Percentiles rank a stretch among this genome's conserved stretches.
Evolutionary conservation across 768 basidiomycete species (phyloP).

Genomic region (Boletus rubescentipes): DNA sequence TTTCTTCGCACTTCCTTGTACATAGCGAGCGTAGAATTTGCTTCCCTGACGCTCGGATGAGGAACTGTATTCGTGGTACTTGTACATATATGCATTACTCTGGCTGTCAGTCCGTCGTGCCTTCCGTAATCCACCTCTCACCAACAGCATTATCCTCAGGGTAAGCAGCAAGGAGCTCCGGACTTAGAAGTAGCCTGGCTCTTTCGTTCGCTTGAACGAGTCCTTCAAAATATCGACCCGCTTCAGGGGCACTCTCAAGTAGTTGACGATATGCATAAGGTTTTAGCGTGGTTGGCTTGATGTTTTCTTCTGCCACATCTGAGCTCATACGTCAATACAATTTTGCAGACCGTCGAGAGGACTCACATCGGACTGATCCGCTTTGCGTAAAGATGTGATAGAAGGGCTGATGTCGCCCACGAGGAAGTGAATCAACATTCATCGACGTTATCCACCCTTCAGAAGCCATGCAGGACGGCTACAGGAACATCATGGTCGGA

Average conservation of each 20-base stretch:
- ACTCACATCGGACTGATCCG: slow-evolving; percentile 40
- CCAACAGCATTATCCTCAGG: slow-evolving; percentile 48
- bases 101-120: slow-evolving; percentile 6
- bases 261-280: slow-evolving; percentile 22
- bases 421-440: slow-evolving; percentile 38
- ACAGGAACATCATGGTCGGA: background rate
- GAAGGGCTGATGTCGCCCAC: slow-evolving; percentile 50
- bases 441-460: slow-evolving; percentile 46
- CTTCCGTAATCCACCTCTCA: slow-evolving; percentile 34
- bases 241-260: slow-evolving; percentile 24
- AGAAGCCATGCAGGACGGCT: slow-evolving; percentile 38
- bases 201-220: slow-evolving; percentile 24
- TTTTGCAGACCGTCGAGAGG: background rate
- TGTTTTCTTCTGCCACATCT: slow-evolving; percentile 41
- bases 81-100: background rate
- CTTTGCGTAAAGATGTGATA: slow-evolving; percentile 40
- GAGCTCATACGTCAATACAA: slow-evolving; percentile 3
- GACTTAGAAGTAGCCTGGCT: slow-evolving; percentile 41
- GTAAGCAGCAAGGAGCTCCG: slow-evolving; percentile 41
- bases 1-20: background rate
- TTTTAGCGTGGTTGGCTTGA: slow-evolving; percentile 21
- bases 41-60: background rate
- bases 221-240: slow-evolving; percentile 40
- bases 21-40: background rate
- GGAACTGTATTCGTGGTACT: background rate